Percentiles rank a stretch among this genome's conserved stretches.
Evolutionary conservation across 768 basidiomycete species (phyloP).

Genomic region (Termitomyces sp.): DNA sequence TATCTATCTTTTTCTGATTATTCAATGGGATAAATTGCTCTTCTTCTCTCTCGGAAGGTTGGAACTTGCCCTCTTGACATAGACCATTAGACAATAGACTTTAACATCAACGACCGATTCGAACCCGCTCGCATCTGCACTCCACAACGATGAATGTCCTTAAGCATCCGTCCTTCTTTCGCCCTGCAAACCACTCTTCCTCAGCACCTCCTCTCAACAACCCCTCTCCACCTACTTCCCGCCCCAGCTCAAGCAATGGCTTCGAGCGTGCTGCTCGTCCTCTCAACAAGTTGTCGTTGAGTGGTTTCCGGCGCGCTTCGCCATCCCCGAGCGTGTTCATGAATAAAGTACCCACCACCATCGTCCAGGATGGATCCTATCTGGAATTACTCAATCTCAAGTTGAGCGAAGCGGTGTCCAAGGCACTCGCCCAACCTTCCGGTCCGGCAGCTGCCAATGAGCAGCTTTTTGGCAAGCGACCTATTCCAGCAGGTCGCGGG

Average conservation of each 20-base stretch:
- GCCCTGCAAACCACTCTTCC: constrained; percentile 58
- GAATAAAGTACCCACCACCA: constrained; percentile 35
- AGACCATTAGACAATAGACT: constrained; percentile 29
- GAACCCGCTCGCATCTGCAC: constrained; percentile 12
- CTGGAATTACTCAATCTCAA: constrained; percentile 73
- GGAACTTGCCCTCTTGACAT: constrained; percentile 20
- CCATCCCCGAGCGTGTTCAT: constrained; percentile 37
- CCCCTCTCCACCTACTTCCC: constrained; percentile 23
- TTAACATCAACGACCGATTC: constrained; percentile 5
- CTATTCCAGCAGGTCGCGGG: constrained; percentile 75
- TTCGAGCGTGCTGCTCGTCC: constrained; percentile 48
- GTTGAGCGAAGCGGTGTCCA: constrained; percentile 79
- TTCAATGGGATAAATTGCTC: constrained; percentile 55
- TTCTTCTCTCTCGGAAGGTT: constrained; percentile 20
- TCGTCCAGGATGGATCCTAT: constrained; percentile 77
- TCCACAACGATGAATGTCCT: constrained; percentile 56
- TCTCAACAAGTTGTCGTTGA: constrained; percentile 55
- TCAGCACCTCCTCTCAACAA: constrained; percentile 46
- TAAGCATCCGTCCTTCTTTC: constrained; percentile 66
- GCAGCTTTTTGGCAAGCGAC: constrained; percentile 59
- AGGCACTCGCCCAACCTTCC: constrained; percentile 63
- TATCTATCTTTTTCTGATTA: constrained; percentile 17
- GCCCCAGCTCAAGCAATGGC: constrained; percentile 34
- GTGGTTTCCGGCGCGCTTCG: constrained; percentile 54
- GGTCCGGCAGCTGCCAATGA: constrained; percentile 51